phyloP scores from a whole-genome alignment of 129 eudicot genomes.

The Chrysanthemum lavandulifolium region DNA sequence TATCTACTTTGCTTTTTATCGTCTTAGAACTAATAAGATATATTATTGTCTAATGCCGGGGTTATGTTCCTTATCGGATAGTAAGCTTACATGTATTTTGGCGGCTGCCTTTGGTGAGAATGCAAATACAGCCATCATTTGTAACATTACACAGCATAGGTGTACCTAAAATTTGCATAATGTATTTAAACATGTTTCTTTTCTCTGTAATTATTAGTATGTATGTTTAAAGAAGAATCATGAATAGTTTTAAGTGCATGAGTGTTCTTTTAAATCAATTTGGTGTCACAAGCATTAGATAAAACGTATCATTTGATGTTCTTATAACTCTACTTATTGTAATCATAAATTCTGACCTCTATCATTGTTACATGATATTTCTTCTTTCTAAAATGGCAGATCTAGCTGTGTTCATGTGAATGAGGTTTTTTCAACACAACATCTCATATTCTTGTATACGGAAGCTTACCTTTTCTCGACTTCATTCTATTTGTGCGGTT shows the following conservation, averaged over 20 bases:
- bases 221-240: no score
- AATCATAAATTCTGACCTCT: background rate
- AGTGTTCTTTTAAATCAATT: background rate
- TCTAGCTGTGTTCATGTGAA: no score
- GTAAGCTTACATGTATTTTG: slow-evolving; percentile 94
- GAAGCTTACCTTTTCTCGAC: no score
- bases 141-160: slow-evolving; percentile 99
- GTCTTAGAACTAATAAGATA: slow-evolving; percentile 40
- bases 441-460: no score
- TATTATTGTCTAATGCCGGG: no score
- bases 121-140: slow-evolving; percentile 95
- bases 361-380: background rate
- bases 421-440: no score
- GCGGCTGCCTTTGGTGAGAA: slow-evolving; percentile 98
- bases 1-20: slow-evolving; percentile 1
- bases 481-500: no score
- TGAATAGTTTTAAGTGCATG: background rate
- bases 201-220: background rate
- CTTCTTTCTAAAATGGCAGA: background rate
- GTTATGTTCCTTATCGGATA: slow-evolving; percentile 90
- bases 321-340: no score
- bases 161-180: slow-evolving; percentile 19
- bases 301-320: background rate
- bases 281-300: slow-evolving; percentile 15
- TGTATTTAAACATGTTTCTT: background rate